Base-by-base conservation (phyloP, 2,329 filamentous ascomycete species). In the Pseudopyricularia javanii region DNA sequence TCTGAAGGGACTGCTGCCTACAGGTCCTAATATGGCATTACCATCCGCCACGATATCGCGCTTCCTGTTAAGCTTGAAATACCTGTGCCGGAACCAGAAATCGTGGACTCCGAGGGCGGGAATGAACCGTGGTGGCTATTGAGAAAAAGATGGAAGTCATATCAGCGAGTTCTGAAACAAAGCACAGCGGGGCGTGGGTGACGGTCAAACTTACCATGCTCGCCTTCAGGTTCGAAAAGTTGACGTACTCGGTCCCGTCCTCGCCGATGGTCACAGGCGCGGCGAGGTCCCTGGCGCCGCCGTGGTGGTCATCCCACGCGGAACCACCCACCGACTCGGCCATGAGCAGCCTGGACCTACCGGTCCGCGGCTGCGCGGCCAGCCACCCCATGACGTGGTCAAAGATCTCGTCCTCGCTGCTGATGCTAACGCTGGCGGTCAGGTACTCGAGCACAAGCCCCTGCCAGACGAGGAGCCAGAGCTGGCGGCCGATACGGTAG, bases 211-310 rank as follows among this genome's bases (percentile, higher is more conserved):
- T 62, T 56, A 73, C 71, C 34, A 71, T 68, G 62, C 72, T 73
- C 11, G 75, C 74, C 56, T 78, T 74, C 55, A 80, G 75, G 56
- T 75, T 78, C 3, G 78, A 77, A 63, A 82, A 82, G 61, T 82
- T 82, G 50, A 80, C 72, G 58, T 76, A 79, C n/a, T 65, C 66
- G n/a, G 24, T 34, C 3, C 66, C 69, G 14, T 69, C 68, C 37
- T 43, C 37, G 4, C n/a, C 17, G 37, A 14, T 70, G 69, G 30
- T 70, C 69, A 11, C 68, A 59, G 9, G 65, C 63, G 17, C 64
- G 68, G 12, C 64, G 62, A 7, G 62, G 59, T 45, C 64, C 61
- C 26, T 73, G 60, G 2, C 68, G 63, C 72, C 70, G 34, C 11
- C 22, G n/a, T 73, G 71, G 52, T 80, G 74, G 47, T 76, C 75